phyloP scores from a whole-genome alignment of 2,329 filamentous ascomycete genomes.

The Chaetothyriales sp. region DNA sequence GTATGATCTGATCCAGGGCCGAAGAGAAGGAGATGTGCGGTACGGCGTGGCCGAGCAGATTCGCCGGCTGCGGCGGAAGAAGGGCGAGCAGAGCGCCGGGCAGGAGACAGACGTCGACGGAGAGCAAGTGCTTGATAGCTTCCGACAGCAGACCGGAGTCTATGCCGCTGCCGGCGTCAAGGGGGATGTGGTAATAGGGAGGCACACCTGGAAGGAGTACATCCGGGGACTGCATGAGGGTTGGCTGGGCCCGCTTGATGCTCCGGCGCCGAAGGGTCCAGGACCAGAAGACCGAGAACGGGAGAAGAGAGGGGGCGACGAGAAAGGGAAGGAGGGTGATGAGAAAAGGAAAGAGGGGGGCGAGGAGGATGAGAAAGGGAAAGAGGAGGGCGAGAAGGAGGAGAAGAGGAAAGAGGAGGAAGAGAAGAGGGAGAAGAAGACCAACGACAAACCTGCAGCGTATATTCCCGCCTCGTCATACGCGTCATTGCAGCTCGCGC shows the following conservation, averaged over 20 bases:
- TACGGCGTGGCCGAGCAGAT: slow-evolving; percentile 78
- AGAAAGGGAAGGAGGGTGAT: slow-evolving; percentile 14
- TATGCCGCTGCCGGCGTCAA: slow-evolving; percentile 57
- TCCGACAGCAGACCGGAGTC: slow-evolving; percentile 54
- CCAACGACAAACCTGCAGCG: slow-evolving; percentile 50
- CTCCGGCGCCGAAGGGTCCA: slow-evolving; percentile 16
- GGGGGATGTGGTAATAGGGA: slow-evolving; percentile 78
- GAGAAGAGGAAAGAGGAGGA: slow-evolving; percentile 35
- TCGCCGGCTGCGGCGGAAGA: slow-evolving; percentile 49
- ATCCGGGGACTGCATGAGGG: slow-evolving; percentile 86
- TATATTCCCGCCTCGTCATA: slow-evolving; percentile 67
- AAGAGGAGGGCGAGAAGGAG: slow-evolving; percentile 7
- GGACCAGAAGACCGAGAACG: slow-evolving; percentile 23
- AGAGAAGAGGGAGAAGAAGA: slow-evolving; percentile 36
- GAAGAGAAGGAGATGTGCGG: slow-evolving; percentile 82
- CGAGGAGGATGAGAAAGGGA: slow-evolving; percentile 21
- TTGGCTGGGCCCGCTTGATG: slow-evolving; percentile 73
- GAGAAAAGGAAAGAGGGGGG: slow-evolving; percentile 30
- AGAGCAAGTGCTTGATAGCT: slow-evolving; percentile 47
- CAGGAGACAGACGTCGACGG: slow-evolving; percentile 32
- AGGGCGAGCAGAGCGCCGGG: slow-evolving; percentile 39
- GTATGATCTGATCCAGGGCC: slow-evolving; percentile 89
- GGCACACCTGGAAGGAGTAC: slow-evolving; percentile 97
- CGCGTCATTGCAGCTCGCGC: slow-evolving; percentile 48
- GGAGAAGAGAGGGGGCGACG: slow-evolving; percentile 17